These are phyloP conservation scores for Acanthamoeba healyi DNA, from an alignment of 208 protist genomes.

Conservation along the genomic window DNA sequence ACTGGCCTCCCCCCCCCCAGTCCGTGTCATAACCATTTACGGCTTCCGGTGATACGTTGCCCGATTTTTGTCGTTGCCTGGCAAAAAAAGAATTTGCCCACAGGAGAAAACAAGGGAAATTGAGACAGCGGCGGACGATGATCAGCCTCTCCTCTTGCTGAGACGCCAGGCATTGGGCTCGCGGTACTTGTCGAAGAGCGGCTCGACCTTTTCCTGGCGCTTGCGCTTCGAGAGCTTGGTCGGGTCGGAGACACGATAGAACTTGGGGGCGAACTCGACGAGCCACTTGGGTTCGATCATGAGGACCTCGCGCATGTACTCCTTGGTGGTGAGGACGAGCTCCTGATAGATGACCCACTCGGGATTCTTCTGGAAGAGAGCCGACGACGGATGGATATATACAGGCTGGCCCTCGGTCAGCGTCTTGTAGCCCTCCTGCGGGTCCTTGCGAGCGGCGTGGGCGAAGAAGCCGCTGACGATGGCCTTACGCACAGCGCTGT, in stretches of 20 bases:
- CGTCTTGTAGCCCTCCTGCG: conserved; percentile 98
- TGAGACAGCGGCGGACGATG: background rate
- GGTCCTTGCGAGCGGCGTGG: conserved; percentile 95
- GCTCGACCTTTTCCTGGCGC: conserved; percentile 62
- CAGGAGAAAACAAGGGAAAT: too few relatives aligned
- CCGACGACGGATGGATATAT: conserved; percentile 97
- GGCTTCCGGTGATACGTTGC: too few relatives aligned
- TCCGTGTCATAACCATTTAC: too few relatives aligned
- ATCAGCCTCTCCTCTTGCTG: conserved; percentile 64
- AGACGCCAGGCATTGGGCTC: conserved; percentile 75
- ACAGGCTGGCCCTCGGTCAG: conserved; percentile 96
- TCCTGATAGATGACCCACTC: conserved; percentile 99
- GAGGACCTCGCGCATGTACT: conserved; percentile 97
- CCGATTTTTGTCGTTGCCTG: too few relatives aligned
- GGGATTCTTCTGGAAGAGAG: conserved; percentile 96
- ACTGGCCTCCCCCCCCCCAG: too few relatives aligned
- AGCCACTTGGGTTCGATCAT: conserved; percentile 98
- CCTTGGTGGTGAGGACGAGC: conserved; percentile 96
- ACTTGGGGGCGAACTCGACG: conserved; percentile 93
- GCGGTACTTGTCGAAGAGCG: conserved; percentile 66
- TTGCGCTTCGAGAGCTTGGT: conserved; percentile 53
- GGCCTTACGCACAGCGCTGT: conserved; percentile 95
- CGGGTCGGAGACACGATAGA: conserved; percentile 82
- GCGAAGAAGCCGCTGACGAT: conserved; percentile 97
- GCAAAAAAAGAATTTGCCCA: too few relatives aligned